Percentiles rank a stretch among this genome's conserved stretches.
phyloP scores from a whole-genome alignment of 1,284 basidiomycete species.

The Phaffia rhodozyma region DNA sequence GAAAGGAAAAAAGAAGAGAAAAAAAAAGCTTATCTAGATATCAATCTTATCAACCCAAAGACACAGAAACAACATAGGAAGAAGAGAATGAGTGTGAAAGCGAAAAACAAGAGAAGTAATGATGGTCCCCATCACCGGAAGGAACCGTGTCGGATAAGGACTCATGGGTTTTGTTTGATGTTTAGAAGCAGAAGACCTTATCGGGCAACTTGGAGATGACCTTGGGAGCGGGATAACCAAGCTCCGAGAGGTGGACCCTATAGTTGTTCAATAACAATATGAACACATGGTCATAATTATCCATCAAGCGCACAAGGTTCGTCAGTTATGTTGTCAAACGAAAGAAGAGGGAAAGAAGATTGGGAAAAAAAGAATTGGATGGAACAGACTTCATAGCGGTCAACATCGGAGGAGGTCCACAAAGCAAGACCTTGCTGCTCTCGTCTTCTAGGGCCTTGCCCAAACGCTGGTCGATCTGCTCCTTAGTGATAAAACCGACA shows the following conservation, averaged over 20 bases:
- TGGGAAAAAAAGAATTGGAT: background rate
- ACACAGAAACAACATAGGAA: too few species aligned
- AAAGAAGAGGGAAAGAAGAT: background rate
- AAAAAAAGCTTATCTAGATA: too few species aligned
- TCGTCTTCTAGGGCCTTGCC: conserved; percentile 35
- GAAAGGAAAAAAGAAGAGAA: too few species aligned
- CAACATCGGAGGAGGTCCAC: conserved; percentile 94
- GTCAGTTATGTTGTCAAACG: background rate
- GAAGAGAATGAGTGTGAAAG: background rate
- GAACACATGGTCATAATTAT: conserved; percentile 7
- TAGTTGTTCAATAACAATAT: background rate
- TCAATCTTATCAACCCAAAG: too few species aligned
- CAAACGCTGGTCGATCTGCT: conserved; percentile 73
- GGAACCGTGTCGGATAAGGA: background rate
- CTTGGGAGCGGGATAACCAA: conserved; percentile 75
- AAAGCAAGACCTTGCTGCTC: conserved; percentile 73
- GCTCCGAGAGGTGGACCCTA: conserved; percentile 75
- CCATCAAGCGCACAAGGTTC: conserved; percentile 2
- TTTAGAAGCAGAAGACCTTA: conserved; percentile 44
- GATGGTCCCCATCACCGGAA: background rate
- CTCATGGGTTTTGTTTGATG: background rate
- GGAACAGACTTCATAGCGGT: conserved; percentile 78
- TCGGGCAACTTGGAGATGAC: conserved; percentile 88
- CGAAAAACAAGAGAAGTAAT: background rate
- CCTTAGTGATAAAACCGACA: conserved; percentile 82